Evolutionary conservation across 805 yeast species (phyloP).

Genomic region (Metschnikowia dekortorum): DNA sequence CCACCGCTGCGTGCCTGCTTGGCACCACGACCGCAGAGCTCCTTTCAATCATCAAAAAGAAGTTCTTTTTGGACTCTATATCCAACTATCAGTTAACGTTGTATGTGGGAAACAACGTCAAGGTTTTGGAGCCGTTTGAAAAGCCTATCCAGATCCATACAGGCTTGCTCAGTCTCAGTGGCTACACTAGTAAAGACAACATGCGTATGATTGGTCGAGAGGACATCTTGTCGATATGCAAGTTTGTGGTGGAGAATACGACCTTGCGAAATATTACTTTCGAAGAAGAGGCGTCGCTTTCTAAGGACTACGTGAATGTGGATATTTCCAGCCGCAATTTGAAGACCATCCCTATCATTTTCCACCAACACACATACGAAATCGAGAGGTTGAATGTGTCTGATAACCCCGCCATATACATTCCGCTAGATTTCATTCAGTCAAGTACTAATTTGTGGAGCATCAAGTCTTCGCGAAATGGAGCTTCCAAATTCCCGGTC

Average conservation of each 20-base stretch:
- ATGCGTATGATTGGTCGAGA: constrained; percentile 76
- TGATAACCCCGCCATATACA: constrained; percentile 76
- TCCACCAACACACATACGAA: constrained; percentile 75
- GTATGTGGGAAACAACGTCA: constrained; percentile 70
- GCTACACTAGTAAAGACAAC: constrained; percentile 74
- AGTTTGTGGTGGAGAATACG: constrained; percentile 67
- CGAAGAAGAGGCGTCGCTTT: constrained; percentile 66
- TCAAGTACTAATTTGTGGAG: constrained; percentile 67
- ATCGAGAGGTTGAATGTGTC: constrained; percentile 80
- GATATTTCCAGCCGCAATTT: constrained; percentile 68
- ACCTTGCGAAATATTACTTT: constrained; percentile 56
- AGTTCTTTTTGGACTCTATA: constrained; percentile 65
- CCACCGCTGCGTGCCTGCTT: constrained; percentile 75
- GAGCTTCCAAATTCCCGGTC: constrained; percentile 69
- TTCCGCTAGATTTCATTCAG: constrained; percentile 84
- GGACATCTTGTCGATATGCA: constrained; percentile 77
- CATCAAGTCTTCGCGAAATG: constrained; percentile 65
- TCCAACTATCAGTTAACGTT: constrained; percentile 75
- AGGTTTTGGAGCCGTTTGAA: constrained; percentile 67
- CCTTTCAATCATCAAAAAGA: constrained; percentile 64
- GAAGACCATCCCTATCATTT: constrained; percentile 78
- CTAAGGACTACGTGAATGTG: constrained; percentile 67
- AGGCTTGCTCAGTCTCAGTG: constrained; percentile 66
- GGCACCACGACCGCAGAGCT: constrained; percentile 76
- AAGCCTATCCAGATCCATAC: constrained; percentile 75